phyloP scores from a whole-genome alignment of 2,329 filamentous ascomycete genomes.

The Aspergillus ruber region DNA sequence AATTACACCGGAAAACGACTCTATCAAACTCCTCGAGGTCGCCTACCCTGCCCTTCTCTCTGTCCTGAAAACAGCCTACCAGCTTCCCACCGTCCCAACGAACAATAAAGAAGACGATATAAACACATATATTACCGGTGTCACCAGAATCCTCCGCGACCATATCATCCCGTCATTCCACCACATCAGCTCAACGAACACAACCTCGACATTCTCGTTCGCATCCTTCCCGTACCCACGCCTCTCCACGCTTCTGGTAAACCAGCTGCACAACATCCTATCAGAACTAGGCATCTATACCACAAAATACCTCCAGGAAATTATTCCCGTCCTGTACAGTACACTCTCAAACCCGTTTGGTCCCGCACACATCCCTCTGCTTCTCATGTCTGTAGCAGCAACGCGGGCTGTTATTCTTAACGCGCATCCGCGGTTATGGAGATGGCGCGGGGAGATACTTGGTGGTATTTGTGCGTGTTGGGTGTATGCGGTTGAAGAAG shows the following conservation, averaged over 20 bases:
- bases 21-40: constrained; percentile 55
- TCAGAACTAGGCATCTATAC: constrained; percentile 31
- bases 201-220: constrained; percentile 38
- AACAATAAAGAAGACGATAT: constrained; percentile 19
- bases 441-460: constrained; percentile 59
- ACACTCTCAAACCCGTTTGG: constrained; percentile 66
- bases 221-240: constrained; percentile 35
- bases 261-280: constrained; percentile 22
- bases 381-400: constrained; percentile 49
- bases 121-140: constrained; percentile 15
- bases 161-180: constrained; percentile 34
- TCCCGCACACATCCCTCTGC: constrained; percentile 46
- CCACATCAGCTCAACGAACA: constrained; percentile 42
- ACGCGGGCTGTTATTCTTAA: constrained; percentile 55
- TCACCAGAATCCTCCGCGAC: constrained; percentile 26
- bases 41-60: constrained; percentile 62
- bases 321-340: constrained; percentile 60
- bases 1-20: constrained; percentile 68
- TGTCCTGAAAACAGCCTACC: constrained; percentile 46
- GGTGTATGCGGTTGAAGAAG: constrained; percentile 47
- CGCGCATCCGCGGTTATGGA: constrained; percentile 63
- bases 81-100: constrained; percentile 17
- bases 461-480: constrained; percentile 58
- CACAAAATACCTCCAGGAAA: constrained; percentile 46
- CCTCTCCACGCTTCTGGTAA: constrained; percentile 45